A percentile compares a stretch with the other conserved stretches of the same genome.
These are phyloP conservation scores for Metschnikowia continentalis DNA, from an alignment of 805 yeast genomes.

Conservation along the genomic window DNA sequence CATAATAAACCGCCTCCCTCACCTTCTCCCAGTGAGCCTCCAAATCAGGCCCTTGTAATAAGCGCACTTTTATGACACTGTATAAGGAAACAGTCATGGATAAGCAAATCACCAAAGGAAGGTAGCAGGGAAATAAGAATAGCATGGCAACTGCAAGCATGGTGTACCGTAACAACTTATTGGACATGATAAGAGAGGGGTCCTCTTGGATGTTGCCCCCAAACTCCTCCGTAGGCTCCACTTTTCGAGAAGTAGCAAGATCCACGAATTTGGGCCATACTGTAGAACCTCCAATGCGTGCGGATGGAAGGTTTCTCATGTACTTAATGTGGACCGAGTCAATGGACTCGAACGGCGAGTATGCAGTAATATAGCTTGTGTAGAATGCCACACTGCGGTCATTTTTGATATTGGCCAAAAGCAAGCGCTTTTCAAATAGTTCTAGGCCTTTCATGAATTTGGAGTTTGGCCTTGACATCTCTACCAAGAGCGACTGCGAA, in stretches of 20 bases:
- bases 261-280: constrained; percentile 53
- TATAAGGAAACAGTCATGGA: constrained; percentile 36
- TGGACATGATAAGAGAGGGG: constrained; percentile 32
- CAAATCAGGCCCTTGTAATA: constrained; percentile 22
- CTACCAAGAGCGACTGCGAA: constrained; percentile 41
- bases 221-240: constrained; percentile 10
- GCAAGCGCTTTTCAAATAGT: constrained; percentile 51
- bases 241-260: constrained; percentile 29
- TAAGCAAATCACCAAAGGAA: constrained; percentile 41
- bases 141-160: constrained; percentile 23
- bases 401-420: constrained; percentile 71
- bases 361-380: constrained; percentile 71
- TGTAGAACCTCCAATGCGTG: constrained; percentile 32
- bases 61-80: constrained; percentile 35
- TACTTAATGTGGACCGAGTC: constrained; percentile 44
- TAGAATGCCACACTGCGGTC: constrained; percentile 88
- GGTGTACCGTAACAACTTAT: constrained; percentile 21
- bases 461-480: constrained; percentile 50
- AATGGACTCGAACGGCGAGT: constrained; percentile 68
- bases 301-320: constrained; percentile 42
- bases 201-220: constrained; percentile 35
- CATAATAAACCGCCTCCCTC: constrained; percentile 28
- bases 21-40: constrained; percentile 34
- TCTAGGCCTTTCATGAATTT: constrained; percentile 52
- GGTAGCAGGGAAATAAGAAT: constrained; percentile 46